Evolutionary conservation across 2,329 filamentous ascomycete genomes (phyloP), one percentile per base, ranked within the genome.

Genomic region (Blumeriella jaapii): DNA sequence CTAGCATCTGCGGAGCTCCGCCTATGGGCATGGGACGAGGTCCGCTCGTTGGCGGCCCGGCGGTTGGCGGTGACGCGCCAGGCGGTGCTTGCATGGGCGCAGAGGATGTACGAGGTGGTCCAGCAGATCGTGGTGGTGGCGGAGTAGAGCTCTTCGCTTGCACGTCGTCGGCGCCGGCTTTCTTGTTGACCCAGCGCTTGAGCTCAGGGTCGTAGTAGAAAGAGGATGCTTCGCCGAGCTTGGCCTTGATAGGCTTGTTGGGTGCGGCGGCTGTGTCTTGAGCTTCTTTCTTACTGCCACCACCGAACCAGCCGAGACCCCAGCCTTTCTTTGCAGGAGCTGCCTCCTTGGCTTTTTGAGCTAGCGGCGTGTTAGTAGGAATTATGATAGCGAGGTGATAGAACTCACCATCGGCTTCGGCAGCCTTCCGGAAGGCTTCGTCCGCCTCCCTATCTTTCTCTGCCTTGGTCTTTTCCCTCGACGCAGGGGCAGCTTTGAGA

Each of bases 131-230:
- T 0, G 87, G 87, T 4, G 86, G 87, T 1, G 91, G 87, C 1
- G 89, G 82, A 0, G 86, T 77, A 1, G 77, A 76, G 29, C 69
- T 64, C 44, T 74, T 70, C 3, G 71, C 63, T 16, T 69, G 63
- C 6, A 62, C 62, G 27, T 71, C 71, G 36, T 81, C 78, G 6
- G 73, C 70, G 10, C 63, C 64, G 8, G 75, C 74, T 56, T 94
- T 95, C 66, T 95, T 95, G 65, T 98, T 96, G 56, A 98, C 69
- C 93, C 93, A 98, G 56, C 91, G 86, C 65, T 93, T 93, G 34
- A 94, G 71, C n/a, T 95, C 83, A 2, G 86, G 82, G 54, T 98
- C 91, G 53, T 91, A 98, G 48, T 89, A 80, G 59, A 98, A 95
- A 29, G 78, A 85, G 58, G 76, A 94, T 54, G 91, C 76, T 59